Evolutionary conservation across 2,329 filamentous ascomycete species (phyloP).

Genomic region (Colletotrichum kahawae): DNA sequence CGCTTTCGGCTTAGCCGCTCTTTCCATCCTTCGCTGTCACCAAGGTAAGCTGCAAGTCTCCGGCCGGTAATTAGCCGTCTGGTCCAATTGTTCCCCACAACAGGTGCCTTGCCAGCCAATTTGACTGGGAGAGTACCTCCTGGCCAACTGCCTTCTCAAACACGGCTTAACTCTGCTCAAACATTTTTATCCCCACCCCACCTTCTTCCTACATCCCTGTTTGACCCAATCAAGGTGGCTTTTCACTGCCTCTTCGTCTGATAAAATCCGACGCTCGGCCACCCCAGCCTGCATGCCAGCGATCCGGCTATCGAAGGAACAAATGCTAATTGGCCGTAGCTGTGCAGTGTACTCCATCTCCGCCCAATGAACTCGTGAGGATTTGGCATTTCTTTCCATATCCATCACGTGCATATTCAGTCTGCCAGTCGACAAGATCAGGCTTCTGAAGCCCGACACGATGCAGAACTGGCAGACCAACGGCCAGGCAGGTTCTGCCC

Average conservation of each 20-base stretch:
- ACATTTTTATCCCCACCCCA: neutral
- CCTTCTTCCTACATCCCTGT: neutral
- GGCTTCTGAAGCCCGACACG: neutral
- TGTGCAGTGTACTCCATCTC: constrained; percentile 6
- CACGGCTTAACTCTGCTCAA: neutral
- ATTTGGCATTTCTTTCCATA: neutral
- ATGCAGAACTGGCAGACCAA: constrained; percentile 25
- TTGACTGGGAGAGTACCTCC: neutral
- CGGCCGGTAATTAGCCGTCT: constrained; percentile 12
- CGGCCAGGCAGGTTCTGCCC: constrained; percentile 16
- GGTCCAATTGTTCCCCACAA: neutral
- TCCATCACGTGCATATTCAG: constrained; percentile 2
- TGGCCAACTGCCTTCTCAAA: neutral
- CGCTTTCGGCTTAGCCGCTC: constrained; percentile 1
- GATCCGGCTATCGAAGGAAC: neutral
- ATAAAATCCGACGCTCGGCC: constrained; percentile 3
- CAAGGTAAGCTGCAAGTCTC: constrained; percentile 16
- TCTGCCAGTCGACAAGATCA: neutral
- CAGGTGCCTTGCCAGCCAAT: neutral
- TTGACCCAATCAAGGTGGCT: neutral
- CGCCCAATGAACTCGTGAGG: constrained; percentile 15
- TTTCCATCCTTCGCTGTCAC: neutral
- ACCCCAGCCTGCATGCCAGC: neutral
- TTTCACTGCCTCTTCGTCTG: neutral
- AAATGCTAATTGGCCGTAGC: constrained; percentile 16